Evolutionary conservation across 805 yeast species (phyloP).

Genomic region (Monosporozyma servazzii): DNA sequence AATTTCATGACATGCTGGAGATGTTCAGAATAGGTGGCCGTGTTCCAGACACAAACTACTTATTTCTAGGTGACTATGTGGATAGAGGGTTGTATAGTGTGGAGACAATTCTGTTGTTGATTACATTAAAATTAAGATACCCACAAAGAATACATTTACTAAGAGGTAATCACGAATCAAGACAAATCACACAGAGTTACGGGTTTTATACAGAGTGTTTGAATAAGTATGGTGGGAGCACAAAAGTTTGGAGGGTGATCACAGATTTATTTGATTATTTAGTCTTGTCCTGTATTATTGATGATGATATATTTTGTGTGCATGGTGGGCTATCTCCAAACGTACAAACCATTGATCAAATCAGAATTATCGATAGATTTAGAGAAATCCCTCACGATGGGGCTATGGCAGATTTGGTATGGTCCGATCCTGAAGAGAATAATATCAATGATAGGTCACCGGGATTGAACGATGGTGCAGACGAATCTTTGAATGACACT

Average conservation of each 20-base stretch:
- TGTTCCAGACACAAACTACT: slow-evolving; percentile 86
- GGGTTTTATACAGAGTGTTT: slow-evolving; percentile 95
- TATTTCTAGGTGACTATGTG: slow-evolving; percentile 92
- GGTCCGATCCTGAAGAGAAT: slow-evolving; percentile 96
- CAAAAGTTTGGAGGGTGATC: slow-evolving; percentile 79
- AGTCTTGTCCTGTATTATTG: slow-evolving; percentile 82
- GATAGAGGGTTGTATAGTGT: slow-evolving; percentile 91
- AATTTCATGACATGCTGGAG: slow-evolving; percentile 86
- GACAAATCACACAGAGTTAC: slow-evolving; percentile 94
- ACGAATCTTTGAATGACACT: slow-evolving; percentile 16
- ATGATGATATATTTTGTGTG: slow-evolving; percentile 82
- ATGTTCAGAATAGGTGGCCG: slow-evolving; percentile 89
- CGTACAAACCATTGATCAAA: slow-evolving; percentile 88
- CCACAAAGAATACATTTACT: slow-evolving; percentile 76
- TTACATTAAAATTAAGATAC: slow-evolving; percentile 76
- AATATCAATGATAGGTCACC: slow-evolving; percentile 37
- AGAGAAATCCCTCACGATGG: slow-evolving; percentile 98
- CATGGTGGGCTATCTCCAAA: slow-evolving; percentile 97
- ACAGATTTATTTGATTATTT: slow-evolving; percentile 91
- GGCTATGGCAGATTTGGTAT: slow-evolving; percentile 96
- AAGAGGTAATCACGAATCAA: slow-evolving; percentile 92
- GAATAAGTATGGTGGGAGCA: slow-evolving; percentile 66
- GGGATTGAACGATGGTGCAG: slow-evolving; percentile 2
- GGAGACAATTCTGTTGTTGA: slow-evolving; percentile 79
- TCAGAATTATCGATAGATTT: slow-evolving; percentile 80